Percentiles rank a stretch among this genome's conserved stretches.
Conservation (phyloP, 78 protist species). For the Cavenderia fasciculata region DNA sequence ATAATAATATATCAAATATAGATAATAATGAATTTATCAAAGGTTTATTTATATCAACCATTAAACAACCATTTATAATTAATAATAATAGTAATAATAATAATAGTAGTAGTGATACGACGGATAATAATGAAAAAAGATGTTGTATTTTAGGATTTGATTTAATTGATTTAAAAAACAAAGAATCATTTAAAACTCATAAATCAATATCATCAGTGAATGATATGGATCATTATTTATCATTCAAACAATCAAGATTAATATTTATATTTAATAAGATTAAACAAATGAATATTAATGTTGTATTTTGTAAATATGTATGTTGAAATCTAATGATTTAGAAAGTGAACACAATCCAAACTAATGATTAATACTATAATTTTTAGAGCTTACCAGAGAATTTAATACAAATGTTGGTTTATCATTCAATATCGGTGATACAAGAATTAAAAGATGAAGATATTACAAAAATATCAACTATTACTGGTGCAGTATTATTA, state of each 20-base stretch:
- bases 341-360: neutral
- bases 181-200: neutral
- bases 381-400: slow-evolving; percentile 22
- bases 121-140: neutral
- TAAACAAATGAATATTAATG: neutral
- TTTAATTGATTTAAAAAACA: neutral
- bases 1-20: neutral
- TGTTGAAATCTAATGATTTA: neutral
- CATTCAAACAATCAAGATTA: neutral
- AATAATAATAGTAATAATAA: neutral
- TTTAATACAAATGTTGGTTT: slow-evolving; percentile 25
- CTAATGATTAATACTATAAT: too few relatives aligned
- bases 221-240: neutral
- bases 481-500: neutral
- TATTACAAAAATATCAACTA: neutral
- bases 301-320: slow-evolving; percentile 49
- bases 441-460: neutral
- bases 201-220: neutral
- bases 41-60: slow-evolving; percentile 8
- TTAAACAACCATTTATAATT: neutral
- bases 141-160: slow-evolving; percentile 19
- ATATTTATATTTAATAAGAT: neutral
- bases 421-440: too few relatives aligned
- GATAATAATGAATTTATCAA: slow-evolving; percentile 23
- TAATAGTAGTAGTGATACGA: neutral